A percentile compares a stretch with the other conserved stretches of the same genome.
Conservation (phyloP, 257 asterid species). For the Petunia secreta region DNA sequence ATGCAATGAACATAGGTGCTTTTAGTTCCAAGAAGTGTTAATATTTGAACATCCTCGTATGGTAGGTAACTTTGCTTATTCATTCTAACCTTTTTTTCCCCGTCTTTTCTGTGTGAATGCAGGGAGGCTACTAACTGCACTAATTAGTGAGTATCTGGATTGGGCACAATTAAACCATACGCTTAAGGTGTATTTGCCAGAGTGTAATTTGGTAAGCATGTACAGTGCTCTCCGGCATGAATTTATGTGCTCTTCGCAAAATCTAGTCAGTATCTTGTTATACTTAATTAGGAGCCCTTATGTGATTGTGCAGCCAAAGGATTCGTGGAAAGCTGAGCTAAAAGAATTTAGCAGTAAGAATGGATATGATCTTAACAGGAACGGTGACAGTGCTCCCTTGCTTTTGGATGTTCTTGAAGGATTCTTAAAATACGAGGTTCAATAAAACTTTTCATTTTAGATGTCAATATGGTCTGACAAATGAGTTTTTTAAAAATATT, state of each 20-base stretch:
- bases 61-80: neutral
- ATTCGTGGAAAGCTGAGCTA: constrained; percentile 92
- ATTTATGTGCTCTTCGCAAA: neutral
- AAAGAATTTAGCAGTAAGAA: constrained; percentile 91
- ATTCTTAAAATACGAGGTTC: constrained; percentile 96
- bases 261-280: constrained; percentile 15
- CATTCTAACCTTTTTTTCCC: constrained; percentile 19
- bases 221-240: constrained; percentile 1
- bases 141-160: constrained; percentile 89
- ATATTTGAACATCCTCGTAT: neutral
- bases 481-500: neutral
- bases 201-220: constrained; percentile 75
- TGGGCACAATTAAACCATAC: constrained; percentile 94
- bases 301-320: constrained; percentile 70
- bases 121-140: constrained; percentile 86
- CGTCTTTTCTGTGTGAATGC: constrained; percentile 32
- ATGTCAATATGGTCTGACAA: neutral
- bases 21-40: constrained; percentile 20
- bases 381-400: constrained; percentile 92
- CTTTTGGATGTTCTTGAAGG: constrained; percentile 99
- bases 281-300: constrained; percentile 3
- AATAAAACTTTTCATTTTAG: constrained; percentile 25
- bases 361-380: constrained; percentile 90
- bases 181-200: constrained; percentile 87
- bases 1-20: constrained; percentile 1